Percentiles rank a stretch among this genome's conserved stretches.
These are phyloP conservation scores for Alternaria infectoria DNA, from an alignment of 2,329 filamentous ascomycete genomes.

Conservation along the genomic window DNA sequence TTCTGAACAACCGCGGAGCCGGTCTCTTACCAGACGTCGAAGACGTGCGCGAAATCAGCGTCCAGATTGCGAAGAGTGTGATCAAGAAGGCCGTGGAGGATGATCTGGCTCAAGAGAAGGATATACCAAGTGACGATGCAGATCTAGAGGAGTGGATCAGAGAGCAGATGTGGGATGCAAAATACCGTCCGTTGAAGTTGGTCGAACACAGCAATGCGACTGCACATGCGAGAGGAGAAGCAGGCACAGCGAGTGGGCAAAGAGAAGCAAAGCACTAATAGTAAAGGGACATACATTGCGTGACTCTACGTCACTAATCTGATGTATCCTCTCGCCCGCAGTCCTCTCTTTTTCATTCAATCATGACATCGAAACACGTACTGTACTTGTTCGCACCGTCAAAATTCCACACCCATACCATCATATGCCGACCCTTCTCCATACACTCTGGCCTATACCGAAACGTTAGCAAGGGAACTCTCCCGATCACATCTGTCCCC, in stretches of 20 bases:
- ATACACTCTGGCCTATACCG: constrained; percentile 26
- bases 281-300: not conserved
- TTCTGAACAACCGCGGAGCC: constrained; percentile 65
- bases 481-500: not conserved
- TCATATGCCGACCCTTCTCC: constrained; percentile 34
- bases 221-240: constrained; percentile 65
- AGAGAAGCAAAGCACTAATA: constrained; percentile 21
- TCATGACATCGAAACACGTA: constrained; percentile 37
- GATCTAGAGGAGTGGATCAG: constrained; percentile 73
- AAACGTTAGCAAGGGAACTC: not conserved
- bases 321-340: not conserved
- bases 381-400: constrained; percentile 21
- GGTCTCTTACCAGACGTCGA: constrained; percentile 79
- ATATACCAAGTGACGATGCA: constrained; percentile 65
- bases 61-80: constrained; percentile 76
- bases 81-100: constrained; percentile 75
- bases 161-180: constrained; percentile 81
- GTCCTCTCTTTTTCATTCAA: constrained; percentile 7
- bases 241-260: constrained; percentile 50
- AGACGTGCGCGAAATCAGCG: constrained; percentile 75
- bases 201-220: constrained; percentile 61
- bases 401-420: constrained; percentile 37
- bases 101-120: constrained; percentile 67
- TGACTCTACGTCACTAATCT: not conserved
- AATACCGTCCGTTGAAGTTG: constrained; percentile 68